Evolutionary conservation across 2,329 filamentous ascomycete genomes (phyloP).

Genomic region (Fusarium fracticaudum): DNA sequence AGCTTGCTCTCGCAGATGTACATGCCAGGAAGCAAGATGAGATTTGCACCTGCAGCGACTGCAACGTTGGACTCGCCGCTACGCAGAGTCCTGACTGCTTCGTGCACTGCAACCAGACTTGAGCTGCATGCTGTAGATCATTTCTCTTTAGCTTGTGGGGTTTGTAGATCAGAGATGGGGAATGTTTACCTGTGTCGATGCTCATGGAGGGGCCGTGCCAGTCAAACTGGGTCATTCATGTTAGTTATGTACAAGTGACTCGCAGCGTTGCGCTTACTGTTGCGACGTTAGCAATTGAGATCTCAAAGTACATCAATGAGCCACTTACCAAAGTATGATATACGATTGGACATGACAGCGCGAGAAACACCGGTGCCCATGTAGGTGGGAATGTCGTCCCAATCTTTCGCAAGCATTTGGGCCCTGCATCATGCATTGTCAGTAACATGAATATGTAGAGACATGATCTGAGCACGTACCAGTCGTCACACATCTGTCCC

Average conservation of each 20-base stretch:
- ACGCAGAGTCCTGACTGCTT: slow-evolving; percentile 11
- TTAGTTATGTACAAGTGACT: neutral
- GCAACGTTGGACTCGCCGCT: slow-evolving; percentile 14
- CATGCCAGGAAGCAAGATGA: slow-evolving; percentile 14
- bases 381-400: neutral
- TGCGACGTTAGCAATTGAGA: neutral
- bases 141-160: neutral
- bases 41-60: slow-evolving; percentile 13
- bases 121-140: slow-evolving; percentile 7
- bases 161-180: neutral
- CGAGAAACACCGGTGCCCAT: slow-evolving; percentile 7
- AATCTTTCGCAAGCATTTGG: slow-evolving; percentile 11
- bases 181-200: slow-evolving; percentile 14
- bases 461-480: neutral
- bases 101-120: slow-evolving; percentile 19
- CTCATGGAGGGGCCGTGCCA: slow-evolving; percentile 17
- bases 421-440: neutral
- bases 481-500: slow-evolving; percentile 9
- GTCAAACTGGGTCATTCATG: neutral
- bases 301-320: accelerated
- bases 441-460: neutral
- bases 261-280: neutral
- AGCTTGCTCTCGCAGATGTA: slow-evolving; percentile 15
- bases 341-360: slow-evolving; percentile 25
- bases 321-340: slow-evolving; percentile 11